Evolutionary conservation across 352 stramenopile species (phyloP).

Genomic region (Phytopythium ostracodes): DNA sequence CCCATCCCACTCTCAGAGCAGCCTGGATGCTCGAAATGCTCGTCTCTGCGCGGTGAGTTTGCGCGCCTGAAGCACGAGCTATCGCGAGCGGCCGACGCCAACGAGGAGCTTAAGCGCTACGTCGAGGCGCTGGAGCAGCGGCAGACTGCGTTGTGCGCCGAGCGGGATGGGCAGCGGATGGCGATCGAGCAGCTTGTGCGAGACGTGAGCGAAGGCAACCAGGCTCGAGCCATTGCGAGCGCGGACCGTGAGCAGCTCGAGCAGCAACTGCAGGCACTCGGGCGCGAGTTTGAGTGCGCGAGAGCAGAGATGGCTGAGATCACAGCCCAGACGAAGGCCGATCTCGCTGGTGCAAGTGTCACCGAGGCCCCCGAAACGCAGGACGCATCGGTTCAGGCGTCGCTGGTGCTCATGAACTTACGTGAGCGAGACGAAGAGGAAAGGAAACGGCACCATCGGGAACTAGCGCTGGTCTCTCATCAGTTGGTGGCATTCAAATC

Average conservation of each 20-base stretch:
- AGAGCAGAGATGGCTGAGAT: neutral
- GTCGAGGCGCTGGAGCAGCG: constrained; percentile 24
- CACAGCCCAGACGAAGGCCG: neutral
- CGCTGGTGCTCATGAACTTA: neutral
- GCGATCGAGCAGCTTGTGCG: constrained; percentile 23
- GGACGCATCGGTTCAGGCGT: neutral
- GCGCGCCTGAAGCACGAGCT: constrained; percentile 17
- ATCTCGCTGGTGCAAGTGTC: neutral
- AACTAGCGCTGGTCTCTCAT: neutral
- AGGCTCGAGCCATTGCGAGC: constrained; percentile 11
- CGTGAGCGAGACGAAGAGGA: neutral
- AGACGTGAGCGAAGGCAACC: constrained; percentile 14
- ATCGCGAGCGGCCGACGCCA: constrained; percentile 8
- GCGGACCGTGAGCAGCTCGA: constrained; percentile 13
- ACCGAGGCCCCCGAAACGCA: neutral
- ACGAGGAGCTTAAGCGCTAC: constrained; percentile 21
- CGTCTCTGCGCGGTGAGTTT: constrained; percentile 13
- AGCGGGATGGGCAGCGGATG: constrained; percentile 12
- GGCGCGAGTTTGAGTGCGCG: neutral
- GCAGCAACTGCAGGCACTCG: constrained; percentile 11
- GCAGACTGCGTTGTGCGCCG: constrained; percentile 22
- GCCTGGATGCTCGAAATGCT: constrained; percentile 16
- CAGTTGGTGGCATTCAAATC: neutral
- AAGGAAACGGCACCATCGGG: neutral
- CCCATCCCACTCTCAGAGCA: neutral